Evolutionary conservation across 495 filamentous ascomycete genomes (phyloP), one percentile per base, ranked within the genome.

Genomic region (Astrothelium subdiscretum): DNA sequence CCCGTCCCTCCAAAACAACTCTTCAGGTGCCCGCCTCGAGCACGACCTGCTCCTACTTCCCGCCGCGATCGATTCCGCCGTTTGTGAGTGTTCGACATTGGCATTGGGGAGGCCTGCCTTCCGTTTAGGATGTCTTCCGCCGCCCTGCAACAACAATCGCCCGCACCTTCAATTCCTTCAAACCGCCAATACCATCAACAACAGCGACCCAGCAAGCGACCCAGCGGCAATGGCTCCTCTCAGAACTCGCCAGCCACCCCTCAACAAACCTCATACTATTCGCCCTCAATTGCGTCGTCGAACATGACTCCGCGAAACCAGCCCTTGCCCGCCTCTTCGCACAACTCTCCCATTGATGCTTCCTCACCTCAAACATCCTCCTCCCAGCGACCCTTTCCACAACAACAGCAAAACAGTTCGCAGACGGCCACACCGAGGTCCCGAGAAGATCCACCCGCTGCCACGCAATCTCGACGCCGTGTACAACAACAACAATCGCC

Each of bases 401-500:
- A 83, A 29, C 82, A 82, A 61, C 78, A 79, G 63, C 66, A 64
- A 59, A 42, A 62, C 24, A 65, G 70, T 18, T 65, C 62, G 12
- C 67, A 64, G 6, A 6, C 27, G 0, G 15, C 57, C 12, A 8
- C 57, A 5, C 12, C 57, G 12, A 24, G 15, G 22, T 20, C n/a
- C n/a, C 64, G 72, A 20, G 76, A 77, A 66, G 71, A 72, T 59
- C 67, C 72, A 20, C 59, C 69, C 2, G 73, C 76, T 22, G 70
- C 73, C 38, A 73, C 74, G 38, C 80, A 79, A 62, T 75, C 80
- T 59, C 80, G 80, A 68, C 74, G 81, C 78, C 74, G 61, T 77
- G 74, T 63, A 75, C 75, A 54, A 69, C 76, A 62, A 81, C 61
- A 54, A 69, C 76, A 62, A 81, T 63, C 66, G 11, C 61, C 66